Conservation (phyloP, 148 eudicot species). For the Heliamphora exappendiculata region DNA sequence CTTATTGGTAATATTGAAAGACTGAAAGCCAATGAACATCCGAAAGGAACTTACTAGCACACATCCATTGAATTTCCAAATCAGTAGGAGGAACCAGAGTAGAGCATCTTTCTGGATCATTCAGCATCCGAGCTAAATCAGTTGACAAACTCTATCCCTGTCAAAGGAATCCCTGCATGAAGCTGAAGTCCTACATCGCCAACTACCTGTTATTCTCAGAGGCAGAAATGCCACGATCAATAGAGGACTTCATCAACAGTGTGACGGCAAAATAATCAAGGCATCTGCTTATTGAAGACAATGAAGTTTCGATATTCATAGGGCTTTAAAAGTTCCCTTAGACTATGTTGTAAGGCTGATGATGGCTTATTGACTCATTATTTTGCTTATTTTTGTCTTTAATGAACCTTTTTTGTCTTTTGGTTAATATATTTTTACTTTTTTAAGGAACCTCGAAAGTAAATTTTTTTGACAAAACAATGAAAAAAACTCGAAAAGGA, state of each 20-base stretch:
- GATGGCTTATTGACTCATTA: too few species aligned
- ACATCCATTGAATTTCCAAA: not conserved
- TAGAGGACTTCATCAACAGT: not conserved
- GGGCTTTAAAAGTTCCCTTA: too few species aligned
- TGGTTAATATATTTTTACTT: too few species aligned
- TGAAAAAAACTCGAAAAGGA: too few species aligned
- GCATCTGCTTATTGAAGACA: not conserved
- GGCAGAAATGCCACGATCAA: conserved; percentile 8
- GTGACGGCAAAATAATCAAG: not conserved
- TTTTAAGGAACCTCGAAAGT: too few species aligned
- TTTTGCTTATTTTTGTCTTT: too few species aligned
- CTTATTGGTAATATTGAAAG: not conserved
- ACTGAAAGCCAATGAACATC: not conserved
- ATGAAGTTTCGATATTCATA: too few species aligned
- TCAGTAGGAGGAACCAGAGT: too few species aligned
- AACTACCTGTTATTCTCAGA: conserved; percentile 51
- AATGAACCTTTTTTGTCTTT: too few species aligned
- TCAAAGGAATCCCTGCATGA: conserved; percentile 46
- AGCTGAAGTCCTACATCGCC: conserved; percentile 85
- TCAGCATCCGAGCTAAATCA: conserved; percentile 24
- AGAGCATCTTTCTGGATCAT: not conserved
- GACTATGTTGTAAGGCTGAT: too few species aligned
- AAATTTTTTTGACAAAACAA: too few species aligned
- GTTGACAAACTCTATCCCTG: conserved; percentile 72
- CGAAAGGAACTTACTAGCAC: not conserved